Percentiles rank a stretch among this genome's conserved stretches.
Conservation (phyloP, 768 basidiomycete species). For the Phanerochaete carnosa region DNA sequence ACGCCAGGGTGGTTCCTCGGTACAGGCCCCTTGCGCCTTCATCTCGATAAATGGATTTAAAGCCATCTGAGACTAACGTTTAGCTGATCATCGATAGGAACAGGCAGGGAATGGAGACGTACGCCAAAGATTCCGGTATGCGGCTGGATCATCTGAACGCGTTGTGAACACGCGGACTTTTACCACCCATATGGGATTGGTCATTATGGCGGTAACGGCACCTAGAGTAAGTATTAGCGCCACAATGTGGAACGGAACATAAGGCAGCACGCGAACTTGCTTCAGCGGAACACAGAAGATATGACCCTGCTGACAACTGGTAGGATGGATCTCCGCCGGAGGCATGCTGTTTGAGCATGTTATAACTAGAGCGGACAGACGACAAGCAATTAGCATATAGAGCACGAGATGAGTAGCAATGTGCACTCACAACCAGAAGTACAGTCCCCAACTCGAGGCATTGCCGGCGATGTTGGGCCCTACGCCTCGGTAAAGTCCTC, state of each 20-base stretch:
- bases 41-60: slow-evolving; percentile 60
- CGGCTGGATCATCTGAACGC: slow-evolving; percentile 53
- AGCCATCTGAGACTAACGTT: slow-evolving; percentile 52
- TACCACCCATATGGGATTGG: slow-evolving; percentile 97
- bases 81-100: not conserved
- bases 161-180: slow-evolving; percentile 97
- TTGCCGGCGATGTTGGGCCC: slow-evolving; percentile 92
- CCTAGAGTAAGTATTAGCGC: slow-evolving; percentile 44
- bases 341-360: slow-evolving; percentile 85
- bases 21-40: slow-evolving; percentile 84
- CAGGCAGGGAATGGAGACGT: slow-evolving; percentile 21
- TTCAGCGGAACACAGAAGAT: slow-evolving; percentile 89
- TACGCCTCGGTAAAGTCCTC: slow-evolving; percentile 87
- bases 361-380: slow-evolving; percentile 57
- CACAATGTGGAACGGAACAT: slow-evolving; percentile 8
- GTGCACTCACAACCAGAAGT: slow-evolving; percentile 88
- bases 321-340: slow-evolving; percentile 62
- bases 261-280: slow-evolving; percentile 71
- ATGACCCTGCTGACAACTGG: slow-evolving; percentile 70
- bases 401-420: too few relatives aligned
- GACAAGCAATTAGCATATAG: not conserved
- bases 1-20: slow-evolving; percentile 81
- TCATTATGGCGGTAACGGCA: slow-evolving; percentile 89
- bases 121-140: slow-evolving; percentile 84
- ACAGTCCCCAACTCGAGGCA: slow-evolving; percentile 94